Evolutionary conservation across 345 rosid species (phyloP), one percentile per base, ranked within the genome.

Genomic region (Lagerstroemia speciosa): DNA sequence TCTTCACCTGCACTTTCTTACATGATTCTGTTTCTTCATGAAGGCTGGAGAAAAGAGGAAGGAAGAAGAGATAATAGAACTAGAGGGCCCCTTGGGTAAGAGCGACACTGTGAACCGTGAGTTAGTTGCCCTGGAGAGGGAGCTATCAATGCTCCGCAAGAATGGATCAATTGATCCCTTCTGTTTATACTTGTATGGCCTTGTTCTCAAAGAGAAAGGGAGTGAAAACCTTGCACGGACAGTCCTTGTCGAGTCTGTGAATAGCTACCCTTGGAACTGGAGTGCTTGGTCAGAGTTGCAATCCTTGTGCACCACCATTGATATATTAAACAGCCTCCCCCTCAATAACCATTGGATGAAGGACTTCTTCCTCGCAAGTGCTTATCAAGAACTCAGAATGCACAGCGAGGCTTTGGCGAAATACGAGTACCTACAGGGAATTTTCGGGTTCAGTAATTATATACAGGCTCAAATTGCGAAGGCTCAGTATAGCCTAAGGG

Each of bases 231-330:
- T 89, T 68, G 92, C 91, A 9, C 82, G 91, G 43, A 83, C 84
- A 30, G 83, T 84, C 75, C 88, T 91, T 8, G 86, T 88, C 76
- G 98, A 94, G 72, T 94, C 98, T 34, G 97, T 94, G 53, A 94
- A 91, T 77, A 80, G 79, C 79, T 94, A 94, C 71, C 98, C 99
- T 32, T 94, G 99, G 99, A 94, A 94, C 73, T 94, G 99, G 99
- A 88, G 75, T 85, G 99, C 99, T 64, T 94, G 99, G 99, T 87
- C 82, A 15, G 97, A 89, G 82, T 84, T 94, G 73, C 97, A 84
- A 78, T 88, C 96, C 19, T 72, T 88, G 65, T 91, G 99, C 75
- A 80, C 89, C 55, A 78, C 92, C 15, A 68, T 86, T 0, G 96
- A 91, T 73, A 83, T 82, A 67, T 76, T 94, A 82, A 88, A 85